Evolutionary conservation across 177 flowering plant species (phyloP).

Genomic region (Vitis hybrid): DNA sequence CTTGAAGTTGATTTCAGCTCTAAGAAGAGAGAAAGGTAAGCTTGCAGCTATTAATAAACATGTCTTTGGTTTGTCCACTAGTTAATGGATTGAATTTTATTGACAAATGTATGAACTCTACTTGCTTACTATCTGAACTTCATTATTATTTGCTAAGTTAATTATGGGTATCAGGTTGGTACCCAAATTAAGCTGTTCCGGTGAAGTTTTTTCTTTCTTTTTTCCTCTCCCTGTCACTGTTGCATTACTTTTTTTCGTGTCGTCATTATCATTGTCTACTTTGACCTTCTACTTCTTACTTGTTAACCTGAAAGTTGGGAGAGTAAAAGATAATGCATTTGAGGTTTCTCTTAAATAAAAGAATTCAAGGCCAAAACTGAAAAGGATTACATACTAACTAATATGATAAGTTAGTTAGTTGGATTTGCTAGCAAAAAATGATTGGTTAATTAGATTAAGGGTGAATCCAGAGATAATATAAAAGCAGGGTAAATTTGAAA

Average conservation of each 20-base stretch:
- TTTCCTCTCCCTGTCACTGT: too few relatives aligned
- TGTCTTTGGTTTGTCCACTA: not conserved
- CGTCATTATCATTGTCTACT: not conserved
- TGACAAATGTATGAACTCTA: not conserved
- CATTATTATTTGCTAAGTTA: too few relatives aligned
- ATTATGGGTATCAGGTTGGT: too few relatives aligned
- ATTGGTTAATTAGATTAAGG: not conserved
- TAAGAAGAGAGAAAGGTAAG: slow-evolving; percentile 92
- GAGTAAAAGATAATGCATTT: not conserved
- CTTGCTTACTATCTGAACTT: not conserved
- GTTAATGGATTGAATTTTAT: not conserved
- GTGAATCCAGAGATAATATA: not conserved
- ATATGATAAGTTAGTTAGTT: too few relatives aligned
- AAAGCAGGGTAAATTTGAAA: not conserved
- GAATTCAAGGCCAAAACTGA: not conserved
- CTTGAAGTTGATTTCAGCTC: slow-evolving; percentile 96
- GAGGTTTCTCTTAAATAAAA: not conserved
- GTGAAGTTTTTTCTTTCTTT: too few relatives aligned
- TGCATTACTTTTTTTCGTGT: too few relatives aligned
- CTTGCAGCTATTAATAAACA: not conserved
- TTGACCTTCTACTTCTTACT: not conserved
- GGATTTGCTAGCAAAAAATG: too few relatives aligned
- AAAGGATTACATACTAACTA: not conserved
- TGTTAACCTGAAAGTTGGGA: not conserved
- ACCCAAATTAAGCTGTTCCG: too few relatives aligned